These are phyloP conservation scores for Ceratocystis harringtonii DNA, from an alignment of 2,329 filamentous ascomycete genomes.

Conservation along the genomic window DNA sequence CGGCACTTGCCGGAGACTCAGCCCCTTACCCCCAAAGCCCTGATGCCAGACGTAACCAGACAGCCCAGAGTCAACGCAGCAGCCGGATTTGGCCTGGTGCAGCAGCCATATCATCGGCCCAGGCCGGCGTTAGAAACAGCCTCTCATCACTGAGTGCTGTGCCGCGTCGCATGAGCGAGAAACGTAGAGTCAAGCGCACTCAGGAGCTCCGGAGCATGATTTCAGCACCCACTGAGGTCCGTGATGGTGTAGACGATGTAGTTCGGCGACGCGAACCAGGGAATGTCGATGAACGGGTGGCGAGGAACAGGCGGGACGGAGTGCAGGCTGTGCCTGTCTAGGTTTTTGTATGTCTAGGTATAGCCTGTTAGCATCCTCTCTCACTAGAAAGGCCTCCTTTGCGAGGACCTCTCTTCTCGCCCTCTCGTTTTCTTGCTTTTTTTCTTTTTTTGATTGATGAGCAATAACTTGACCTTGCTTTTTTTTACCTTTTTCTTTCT, in stretches of 20 bases:
- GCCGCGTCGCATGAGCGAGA: slow-evolving; percentile 41
- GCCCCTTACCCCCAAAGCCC: neutral
- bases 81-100: slow-evolving; percentile 8
- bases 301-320: slow-evolving; percentile 23
- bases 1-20: slow-evolving; percentile 14
- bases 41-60: slow-evolving; percentile 16
- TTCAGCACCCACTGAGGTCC: slow-evolving; percentile 41
- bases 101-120: slow-evolving; percentile 6
- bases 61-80: slow-evolving; percentile 10
- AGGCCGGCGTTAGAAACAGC: slow-evolving; percentile 14
- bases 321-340: neutral
- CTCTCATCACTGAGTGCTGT: slow-evolving; percentile 31
- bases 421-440: neutral
- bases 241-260: slow-evolving; percentile 43
- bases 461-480: neutral
- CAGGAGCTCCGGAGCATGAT: slow-evolving; percentile 46
- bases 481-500: neutral
- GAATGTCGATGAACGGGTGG: neutral
- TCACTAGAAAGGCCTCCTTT: neutral
- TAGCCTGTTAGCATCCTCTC: neutral
- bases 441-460: neutral
- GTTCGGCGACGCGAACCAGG: slow-evolving; percentile 28
- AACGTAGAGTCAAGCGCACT: slow-evolving; percentile 41
- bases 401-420: slow-evolving; percentile 3
- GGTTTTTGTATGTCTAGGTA: neutral